Base-by-base conservation (phyloP, 139 green algal species). In the Deuterostichococcus epilithicus region DNA sequence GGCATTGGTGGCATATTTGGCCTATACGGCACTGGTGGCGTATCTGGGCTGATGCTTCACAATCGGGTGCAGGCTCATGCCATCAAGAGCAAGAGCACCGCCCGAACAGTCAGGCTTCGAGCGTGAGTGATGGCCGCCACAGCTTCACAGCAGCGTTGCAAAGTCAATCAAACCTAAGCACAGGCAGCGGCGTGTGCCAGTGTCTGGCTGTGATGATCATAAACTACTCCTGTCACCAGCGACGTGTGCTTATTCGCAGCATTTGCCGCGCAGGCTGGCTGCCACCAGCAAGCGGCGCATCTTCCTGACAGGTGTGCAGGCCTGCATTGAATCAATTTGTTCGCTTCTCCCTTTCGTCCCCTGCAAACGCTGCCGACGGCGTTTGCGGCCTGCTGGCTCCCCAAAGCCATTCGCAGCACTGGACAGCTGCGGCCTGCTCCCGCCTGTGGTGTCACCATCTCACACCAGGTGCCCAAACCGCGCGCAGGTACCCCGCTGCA, bases 401-500 rank as follows among this genome's bases (percentile, higher is more conserved):
- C 42, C n/a, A n/a, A n/a, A n/a, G n/a, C n/a, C n/a, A n/a, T n/a
- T n/a, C n/a, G n/a, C n/a, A n/a, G n/a, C n/a, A n/a, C n/a, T n/a
- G n/a, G n/a, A n/a, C n/a, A n/a, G n/a, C n/a, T n/a, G n/a, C n/a
- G n/a, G n/a, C n/a, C n/a, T n/a, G n/a, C n/a, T n/a, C n/a, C n/a
- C n/a, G n/a, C n/a, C n/a, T n/a, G n/a, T n/a, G n/a, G n/a, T n/a
- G n/a, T n/a, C n/a, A n/a, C n/a, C 18, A 13, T 28, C 18, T n/a
- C 52, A 63, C 3, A 28, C 22, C 3, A n/a, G 23, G 47, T 28
- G 10, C 28, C 52, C 3, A 63, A 13, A 13, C 20, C 28, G 8
- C 13, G 10, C 10, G 13, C 81, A 84, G 93, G 94, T 73, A 98
- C 94, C 1, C 94, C 94, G 1, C 88, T 98, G 32, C 94, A 98